Conservation (phyloP, 768 basidiomycete species). For the Myochromella boudieri region DNA sequence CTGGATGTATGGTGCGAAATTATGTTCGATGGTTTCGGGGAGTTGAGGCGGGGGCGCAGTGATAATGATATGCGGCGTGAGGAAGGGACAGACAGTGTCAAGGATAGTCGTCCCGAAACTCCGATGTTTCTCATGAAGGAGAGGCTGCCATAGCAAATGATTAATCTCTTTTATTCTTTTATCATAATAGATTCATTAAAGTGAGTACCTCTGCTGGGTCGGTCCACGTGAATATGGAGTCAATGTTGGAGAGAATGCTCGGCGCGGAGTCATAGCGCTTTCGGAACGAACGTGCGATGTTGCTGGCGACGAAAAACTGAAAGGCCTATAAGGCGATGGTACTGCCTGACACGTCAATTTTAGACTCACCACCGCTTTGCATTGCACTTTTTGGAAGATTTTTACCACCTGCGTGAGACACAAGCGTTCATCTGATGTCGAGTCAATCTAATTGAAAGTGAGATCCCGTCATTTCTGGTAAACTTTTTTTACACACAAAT, state of each 20-base stretch:
- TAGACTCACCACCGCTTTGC: slow-evolving; percentile 38
- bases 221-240: slow-evolving; percentile 44
- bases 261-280: slow-evolving; percentile 35
- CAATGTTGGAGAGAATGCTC: slow-evolving; percentile 28
- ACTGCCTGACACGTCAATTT: slow-evolving; percentile 4
- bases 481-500: slow-evolving; percentile 22
- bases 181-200: neutral
- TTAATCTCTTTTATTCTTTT: slow-evolving; percentile 1
- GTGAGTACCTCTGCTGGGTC: slow-evolving; percentile 51
- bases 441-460: slow-evolving; percentile 4
- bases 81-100: slow-evolving; percentile 42
- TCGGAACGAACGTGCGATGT: slow-evolving; percentile 33
- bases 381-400: slow-evolving; percentile 34
- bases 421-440: slow-evolving; percentile 24
- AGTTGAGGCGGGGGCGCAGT: slow-evolving; percentile 36
- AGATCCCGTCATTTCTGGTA: neutral
- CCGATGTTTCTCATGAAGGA: slow-evolving; percentile 23
- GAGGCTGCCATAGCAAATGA: slow-evolving; percentile 19
- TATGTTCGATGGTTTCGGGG: slow-evolving; percentile 36
- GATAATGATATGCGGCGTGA: slow-evolving; percentile 46
- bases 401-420: slow-evolving; percentile 29
- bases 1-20: slow-evolving; percentile 33
- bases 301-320: slow-evolving; percentile 42
- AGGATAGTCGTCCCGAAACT: slow-evolving; percentile 35
- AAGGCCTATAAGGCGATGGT: slow-evolving; percentile 8